Evolutionary conservation across 2,329 filamentous ascomycete species (phyloP).

Genomic region (Aureobasidium sp.): DNA sequence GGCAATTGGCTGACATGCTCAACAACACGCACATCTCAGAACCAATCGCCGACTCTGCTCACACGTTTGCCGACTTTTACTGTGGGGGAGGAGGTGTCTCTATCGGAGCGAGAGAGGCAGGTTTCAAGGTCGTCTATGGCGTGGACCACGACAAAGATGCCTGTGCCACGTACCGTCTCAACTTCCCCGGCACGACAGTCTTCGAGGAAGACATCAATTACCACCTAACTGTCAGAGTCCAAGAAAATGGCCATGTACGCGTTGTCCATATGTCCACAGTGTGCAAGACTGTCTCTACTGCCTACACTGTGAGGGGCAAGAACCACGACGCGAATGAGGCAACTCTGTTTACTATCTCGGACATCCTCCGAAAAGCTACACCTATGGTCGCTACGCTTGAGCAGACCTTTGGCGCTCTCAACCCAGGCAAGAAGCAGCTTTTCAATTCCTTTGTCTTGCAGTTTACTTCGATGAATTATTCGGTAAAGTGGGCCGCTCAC

Average conservation of each 20-base stretch:
- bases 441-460: conserved; percentile 57
- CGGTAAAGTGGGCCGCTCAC: conserved; percentile 60
- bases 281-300: conserved; percentile 68
- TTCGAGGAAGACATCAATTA: conserved; percentile 14
- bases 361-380: conserved; percentile 50
- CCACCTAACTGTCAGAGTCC: background rate
- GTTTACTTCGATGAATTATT: conserved; percentile 61
- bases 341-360: conserved; percentile 40
- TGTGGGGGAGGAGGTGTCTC: conserved; percentile 68
- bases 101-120: conserved; percentile 53
- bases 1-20: background rate
- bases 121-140: conserved; percentile 53
- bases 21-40: background rate
- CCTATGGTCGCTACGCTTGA: conserved; percentile 72
- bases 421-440: conserved; percentile 43
- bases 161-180: conserved; percentile 50
- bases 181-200: conserved; percentile 43
- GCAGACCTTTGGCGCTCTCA: conserved; percentile 64
- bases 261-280: conserved; percentile 65
- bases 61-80: conserved; percentile 66
- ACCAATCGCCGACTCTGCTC: conserved; percentile 28
- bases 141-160: conserved; percentile 58
- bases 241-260: background rate
- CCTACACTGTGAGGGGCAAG: conserved; percentile 53
- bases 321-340: conserved; percentile 64